A percentile compares a stretch with the other conserved stretches of the same genome.
phyloP scores from a whole-genome alignment of 495 filamentous ascomycete species.

The Bacidia gigantensis region DNA sequence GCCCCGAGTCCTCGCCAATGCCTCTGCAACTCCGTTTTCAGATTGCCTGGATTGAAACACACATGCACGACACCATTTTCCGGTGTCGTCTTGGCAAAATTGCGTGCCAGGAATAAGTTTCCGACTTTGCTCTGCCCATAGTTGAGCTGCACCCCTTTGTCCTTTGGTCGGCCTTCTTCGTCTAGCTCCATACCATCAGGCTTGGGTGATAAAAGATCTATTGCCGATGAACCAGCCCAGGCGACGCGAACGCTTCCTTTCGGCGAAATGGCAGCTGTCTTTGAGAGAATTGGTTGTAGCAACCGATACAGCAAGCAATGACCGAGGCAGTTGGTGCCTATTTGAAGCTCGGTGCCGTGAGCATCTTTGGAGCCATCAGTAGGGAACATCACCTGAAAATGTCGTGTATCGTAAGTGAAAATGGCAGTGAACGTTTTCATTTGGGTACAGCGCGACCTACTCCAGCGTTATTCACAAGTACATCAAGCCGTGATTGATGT shows the following conservation, averaged over 20 bases:
- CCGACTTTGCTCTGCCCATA: constrained; percentile 31
- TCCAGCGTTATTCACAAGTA: constrained; percentile 37
- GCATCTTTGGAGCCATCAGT: too few species aligned
- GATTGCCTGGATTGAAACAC: too few species aligned
- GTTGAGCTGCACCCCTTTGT: constrained; percentile 13
- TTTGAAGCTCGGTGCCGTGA: too few species aligned
- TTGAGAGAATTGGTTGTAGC: constrained; percentile 30
- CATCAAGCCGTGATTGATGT: constrained; percentile 30
- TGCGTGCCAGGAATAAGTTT: constrained; percentile 25
- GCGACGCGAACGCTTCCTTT: constrained; percentile 25
- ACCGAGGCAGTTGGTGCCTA: too few species aligned
- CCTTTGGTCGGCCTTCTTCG: neutral
- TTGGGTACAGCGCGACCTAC: constrained; percentile 34
- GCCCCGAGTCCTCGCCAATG: too few species aligned
- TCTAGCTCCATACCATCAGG: neutral
- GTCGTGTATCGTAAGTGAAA: too few species aligned
- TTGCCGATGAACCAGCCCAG: constrained; percentile 24
- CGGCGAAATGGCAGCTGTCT: constrained; percentile 20
- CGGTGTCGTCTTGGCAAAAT: constrained; percentile 19
- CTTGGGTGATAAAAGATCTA: constrained; percentile 1
- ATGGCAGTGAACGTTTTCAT: too few species aligned
- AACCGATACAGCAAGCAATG: too few species aligned
- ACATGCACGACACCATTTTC: neutral
- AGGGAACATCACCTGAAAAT: too few species aligned
- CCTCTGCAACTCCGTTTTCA: too few species aligned